Evolutionary conservation across 176 grass and related monocot species (phyloP), one percentile per base, ranked within the genome.

Genomic region (Canna indica): DNA sequence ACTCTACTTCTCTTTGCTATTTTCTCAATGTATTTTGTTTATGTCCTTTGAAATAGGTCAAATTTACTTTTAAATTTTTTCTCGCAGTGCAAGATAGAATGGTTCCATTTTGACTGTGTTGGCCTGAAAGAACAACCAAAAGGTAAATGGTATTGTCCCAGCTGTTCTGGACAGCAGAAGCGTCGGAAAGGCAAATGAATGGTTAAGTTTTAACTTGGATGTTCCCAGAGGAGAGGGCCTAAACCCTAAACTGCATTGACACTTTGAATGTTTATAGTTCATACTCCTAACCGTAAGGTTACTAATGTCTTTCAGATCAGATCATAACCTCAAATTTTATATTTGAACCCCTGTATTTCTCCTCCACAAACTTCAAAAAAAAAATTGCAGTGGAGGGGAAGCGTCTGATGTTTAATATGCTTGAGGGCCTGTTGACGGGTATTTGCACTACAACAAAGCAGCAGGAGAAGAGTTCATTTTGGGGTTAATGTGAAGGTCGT

Each of bases 61-160:
- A 11, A 44, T 44, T 10, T 4, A 44, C 41, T 4, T 11, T 44
- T 11, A 8, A 44, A 44, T 10, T 44, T 44, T 44, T 44, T 83
- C 47, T 65, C 47, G 27, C 81, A 99, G 94, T 99, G 94, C 89
- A 92, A 99, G 78, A 93, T 99, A 68, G 94, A 99, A 64, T 99
- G 94, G 94, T 92, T 84, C 57, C 94, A 99, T 80, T 88, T 90
- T 47, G 94, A 86, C 64, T 97, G 94, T 9, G 94, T 93, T 36
- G 82, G 86, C 7, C 61, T 97, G 71, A 97, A 93, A 80, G 94
- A 97, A 62, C 89, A 90, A n/a, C 94, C 94, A 0, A 97, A 92
- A 73, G 94, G 94, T 7, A 97, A 97, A 73, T 97, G 94, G 94
- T 97, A 85, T 68, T 97, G 89, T 79, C 82, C 80, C 63, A 88